These are phyloP conservation scores for Leccinum truebloodii DNA, from an alignment of 768 basidiomycete genomes.

Conservation along the genomic window DNA sequence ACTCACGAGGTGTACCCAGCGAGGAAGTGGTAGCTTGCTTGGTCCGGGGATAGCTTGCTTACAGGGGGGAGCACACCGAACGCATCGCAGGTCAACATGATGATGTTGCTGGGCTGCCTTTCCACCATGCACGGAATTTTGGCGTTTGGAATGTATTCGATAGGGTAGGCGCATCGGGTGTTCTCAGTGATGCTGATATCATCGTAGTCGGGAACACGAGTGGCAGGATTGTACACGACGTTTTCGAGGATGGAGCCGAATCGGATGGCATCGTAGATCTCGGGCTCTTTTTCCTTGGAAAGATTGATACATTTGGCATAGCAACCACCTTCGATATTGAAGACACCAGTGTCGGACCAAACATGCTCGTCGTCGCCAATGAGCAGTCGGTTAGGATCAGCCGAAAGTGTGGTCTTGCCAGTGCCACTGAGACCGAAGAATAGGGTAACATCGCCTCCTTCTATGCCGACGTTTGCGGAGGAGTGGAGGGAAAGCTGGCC, in stretches of 20 bases:
- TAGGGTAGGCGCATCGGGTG: slow-evolving; percentile 98
- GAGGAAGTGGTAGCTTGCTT: slow-evolving; percentile 97
- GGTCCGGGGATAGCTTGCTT: slow-evolving; percentile 86
- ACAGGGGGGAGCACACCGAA: slow-evolving; percentile 98
- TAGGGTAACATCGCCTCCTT: slow-evolving; percentile 89
- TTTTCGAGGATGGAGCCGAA: slow-evolving; percentile 99
- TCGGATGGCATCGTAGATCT: slow-evolving; percentile 93
- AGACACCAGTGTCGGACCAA: slow-evolving; percentile 98
- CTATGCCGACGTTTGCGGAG: slow-evolving; percentile 92
- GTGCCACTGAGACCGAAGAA: slow-evolving; percentile 99
- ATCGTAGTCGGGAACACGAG: slow-evolving; percentile 90
- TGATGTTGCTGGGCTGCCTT: slow-evolving; percentile 89
- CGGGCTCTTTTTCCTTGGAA: slow-evolving; percentile 95
- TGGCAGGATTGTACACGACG: slow-evolving; percentile 89
- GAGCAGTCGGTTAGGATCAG: slow-evolving; percentile 89
- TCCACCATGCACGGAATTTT: slow-evolving; percentile 89
- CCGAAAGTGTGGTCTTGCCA: slow-evolving; percentile 97
- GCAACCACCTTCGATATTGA: slow-evolving; percentile 99
- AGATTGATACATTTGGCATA: slow-evolving; percentile 99
- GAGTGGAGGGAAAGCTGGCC: slow-evolving; percentile 98
- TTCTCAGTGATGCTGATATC: slow-evolving; percentile 98
- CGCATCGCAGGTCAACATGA: slow-evolving; percentile 97
- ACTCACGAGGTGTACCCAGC: slow-evolving; percentile 93
- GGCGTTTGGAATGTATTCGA: slow-evolving; percentile 95
- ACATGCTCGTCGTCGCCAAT: slow-evolving; percentile 99